phyloP scores from a whole-genome alignment of 768 basidiomycete genomes.

The Infundibulicybe gibba region DNA sequence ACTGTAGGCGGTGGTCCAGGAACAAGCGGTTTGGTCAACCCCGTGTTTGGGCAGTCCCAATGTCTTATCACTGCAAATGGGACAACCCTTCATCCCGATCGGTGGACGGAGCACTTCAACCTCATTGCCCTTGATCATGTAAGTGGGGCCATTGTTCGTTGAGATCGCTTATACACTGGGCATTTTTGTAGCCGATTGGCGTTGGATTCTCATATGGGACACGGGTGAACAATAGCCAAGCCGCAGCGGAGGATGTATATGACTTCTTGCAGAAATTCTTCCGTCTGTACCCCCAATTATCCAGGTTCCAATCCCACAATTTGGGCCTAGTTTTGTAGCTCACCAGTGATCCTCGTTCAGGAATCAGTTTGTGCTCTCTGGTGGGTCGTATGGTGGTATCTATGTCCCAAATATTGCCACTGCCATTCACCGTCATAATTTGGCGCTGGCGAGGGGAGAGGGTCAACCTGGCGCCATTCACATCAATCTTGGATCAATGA shows the following conservation, averaged over 20 bases:
- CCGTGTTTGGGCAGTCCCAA: slow-evolving; percentile 20
- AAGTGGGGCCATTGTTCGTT: not conserved
- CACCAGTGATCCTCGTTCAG: slow-evolving; percentile 1
- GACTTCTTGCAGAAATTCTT: slow-evolving; percentile 33
- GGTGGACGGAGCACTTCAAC: slow-evolving; percentile 21
- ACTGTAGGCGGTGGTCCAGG: slow-evolving; percentile 32
- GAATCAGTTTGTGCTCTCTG: slow-evolving; percentile 19
- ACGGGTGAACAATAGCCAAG: slow-evolving; percentile 24
- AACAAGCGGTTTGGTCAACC: slow-evolving; percentile 22
- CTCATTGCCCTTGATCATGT: slow-evolving; percentile 21
- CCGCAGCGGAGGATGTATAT: slow-evolving; percentile 27
- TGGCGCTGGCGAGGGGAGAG: slow-evolving; percentile 10
- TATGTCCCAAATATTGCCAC: slow-evolving; percentile 32
- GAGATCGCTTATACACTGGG: not conserved
- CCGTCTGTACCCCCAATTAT: slow-evolving; percentile 17
- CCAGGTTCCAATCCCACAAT: not conserved
- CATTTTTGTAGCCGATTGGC: slow-evolving; percentile 22
- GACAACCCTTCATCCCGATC: slow-evolving; percentile 17
- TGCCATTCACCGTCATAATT: slow-evolving; percentile 29
- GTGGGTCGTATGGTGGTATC: slow-evolving; percentile 31
- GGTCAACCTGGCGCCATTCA: slow-evolving; percentile 13
- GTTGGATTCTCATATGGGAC: slow-evolving; percentile 30
- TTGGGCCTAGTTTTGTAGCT: not conserved
- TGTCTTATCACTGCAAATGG: slow-evolving; percentile 18
- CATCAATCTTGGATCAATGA: slow-evolving; percentile 27